phyloP scores from a whole-genome alignment of 106 monocot genomes.

The Amphibolis antarctica region DNA sequence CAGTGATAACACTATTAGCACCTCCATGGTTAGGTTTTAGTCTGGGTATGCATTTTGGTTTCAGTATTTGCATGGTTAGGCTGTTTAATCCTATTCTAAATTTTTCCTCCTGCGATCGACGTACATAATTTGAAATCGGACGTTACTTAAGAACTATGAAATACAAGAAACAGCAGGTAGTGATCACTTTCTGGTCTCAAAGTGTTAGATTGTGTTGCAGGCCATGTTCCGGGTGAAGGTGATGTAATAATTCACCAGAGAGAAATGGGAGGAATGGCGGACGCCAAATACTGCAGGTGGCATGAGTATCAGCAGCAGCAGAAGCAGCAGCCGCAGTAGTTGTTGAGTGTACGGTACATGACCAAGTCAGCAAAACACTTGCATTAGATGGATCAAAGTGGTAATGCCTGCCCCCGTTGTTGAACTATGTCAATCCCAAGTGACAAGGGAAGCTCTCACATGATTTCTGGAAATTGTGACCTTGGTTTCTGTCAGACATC shows the following conservation, averaged over 20 bases:
- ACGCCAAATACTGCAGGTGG: slow-evolving; percentile 30
- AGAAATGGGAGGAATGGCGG: slow-evolving; percentile 10
- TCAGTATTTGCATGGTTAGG: too few relatives aligned
- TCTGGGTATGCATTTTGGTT: too few relatives aligned
- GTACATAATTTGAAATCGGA: too few relatives aligned
- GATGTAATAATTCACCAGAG: slow-evolving; percentile 24
- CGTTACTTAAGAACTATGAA: too few relatives aligned
- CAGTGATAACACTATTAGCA: too few relatives aligned
- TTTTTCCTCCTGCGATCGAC: too few relatives aligned
- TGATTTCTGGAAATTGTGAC: neutral
- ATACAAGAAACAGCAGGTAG: neutral
- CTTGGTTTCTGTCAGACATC: neutral
- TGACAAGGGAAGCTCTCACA: neutral
- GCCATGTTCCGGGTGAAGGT: slow-evolving; percentile 67
- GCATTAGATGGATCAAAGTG: neutral
- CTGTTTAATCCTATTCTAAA: too few relatives aligned
- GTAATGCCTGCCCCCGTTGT: neutral
- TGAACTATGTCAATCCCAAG: neutral
- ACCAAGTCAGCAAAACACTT: neutral
- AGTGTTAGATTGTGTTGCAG: slow-evolving; percentile 10
- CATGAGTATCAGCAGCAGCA: too few relatives aligned
- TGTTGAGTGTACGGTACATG: slow-evolving; percentile 2
- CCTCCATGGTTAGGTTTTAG: too few relatives aligned
- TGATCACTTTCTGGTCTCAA: neutral
- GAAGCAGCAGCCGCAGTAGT: neutral